phyloP scores from a whole-genome alignment of 2,329 filamentous ascomycete genomes.

The Penicillium concentricum region DNA sequence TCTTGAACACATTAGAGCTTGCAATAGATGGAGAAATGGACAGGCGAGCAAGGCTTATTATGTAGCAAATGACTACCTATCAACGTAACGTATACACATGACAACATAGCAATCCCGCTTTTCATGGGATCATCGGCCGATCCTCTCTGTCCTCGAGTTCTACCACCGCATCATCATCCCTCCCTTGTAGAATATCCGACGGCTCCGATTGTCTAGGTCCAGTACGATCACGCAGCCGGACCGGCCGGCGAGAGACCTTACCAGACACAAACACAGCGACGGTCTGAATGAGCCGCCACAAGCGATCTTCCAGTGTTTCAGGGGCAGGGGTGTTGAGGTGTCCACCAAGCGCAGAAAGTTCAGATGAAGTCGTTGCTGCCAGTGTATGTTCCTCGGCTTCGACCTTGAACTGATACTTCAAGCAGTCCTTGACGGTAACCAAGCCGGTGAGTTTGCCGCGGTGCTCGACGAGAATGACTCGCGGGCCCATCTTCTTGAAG shows the following conservation, averaged over 20 bases:
- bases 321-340: slow-evolving; percentile 18
- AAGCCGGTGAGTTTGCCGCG: slow-evolving; percentile 79
- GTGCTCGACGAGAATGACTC: slow-evolving; percentile 90
- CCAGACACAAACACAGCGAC: slow-evolving; percentile 21
- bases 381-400: slow-evolving; percentile 73
- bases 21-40: background rate
- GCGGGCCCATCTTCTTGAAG: slow-evolving; percentile 95
- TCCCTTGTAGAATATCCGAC: slow-evolving; percentile 51
- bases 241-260: slow-evolving; percentile 14
- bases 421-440: slow-evolving; percentile 93
- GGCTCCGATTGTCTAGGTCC: slow-evolving; percentile 19
- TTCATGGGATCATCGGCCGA: slow-evolving; percentile 9
- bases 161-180: slow-evolving; percentile 50
- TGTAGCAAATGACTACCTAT: background rate
- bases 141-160: slow-evolving; percentile 45
- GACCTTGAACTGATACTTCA: slow-evolving; percentile 96
- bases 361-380: slow-evolving; percentile 33
- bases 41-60: background rate
- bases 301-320: slow-evolving; percentile 35
- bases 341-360: slow-evolving; percentile 22
- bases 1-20: background rate
- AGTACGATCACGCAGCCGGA: slow-evolving; percentile 15
- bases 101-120: background rate
- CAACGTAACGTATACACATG: slow-evolving; percentile 1
- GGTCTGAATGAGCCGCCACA: slow-evolving; percentile 40